A percentile compares a stretch with the other conserved stretches of the same genome.
Conservation (phyloP, 495 filamentous ascomycete species). For the Annulohypoxylon bovei region DNA sequence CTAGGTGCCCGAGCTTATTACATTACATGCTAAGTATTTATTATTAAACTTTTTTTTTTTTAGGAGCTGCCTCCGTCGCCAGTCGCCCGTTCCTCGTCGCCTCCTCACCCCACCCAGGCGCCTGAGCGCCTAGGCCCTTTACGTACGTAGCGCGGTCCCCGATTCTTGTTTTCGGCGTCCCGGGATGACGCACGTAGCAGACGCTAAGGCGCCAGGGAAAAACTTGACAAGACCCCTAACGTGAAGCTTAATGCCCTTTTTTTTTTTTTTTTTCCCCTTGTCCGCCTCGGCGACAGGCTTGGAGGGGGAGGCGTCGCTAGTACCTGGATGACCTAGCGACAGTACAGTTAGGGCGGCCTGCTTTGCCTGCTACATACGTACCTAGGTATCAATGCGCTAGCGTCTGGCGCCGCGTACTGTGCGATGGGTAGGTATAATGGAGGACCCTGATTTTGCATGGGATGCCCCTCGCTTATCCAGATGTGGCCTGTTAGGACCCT, state of each 20-base stretch:
- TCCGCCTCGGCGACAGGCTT: no score
- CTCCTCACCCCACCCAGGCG: not conserved
- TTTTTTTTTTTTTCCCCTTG: not conserved
- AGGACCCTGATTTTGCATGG: not conserved
- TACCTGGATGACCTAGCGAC: no score
- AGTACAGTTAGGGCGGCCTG: no score
- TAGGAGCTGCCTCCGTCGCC: no score
- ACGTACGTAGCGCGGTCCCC: not conserved
- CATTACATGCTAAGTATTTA: no score
- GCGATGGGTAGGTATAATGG: not conserved
- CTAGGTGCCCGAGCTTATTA: constrained; percentile 5
- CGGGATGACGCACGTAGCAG: constrained; percentile 17
- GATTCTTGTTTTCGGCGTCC: not conserved
- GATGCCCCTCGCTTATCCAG: not conserved
- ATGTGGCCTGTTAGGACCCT: constrained; percentile 3
- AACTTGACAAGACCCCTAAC: constrained; percentile 4
- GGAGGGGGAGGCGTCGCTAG: no score
- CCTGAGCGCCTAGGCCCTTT: not conserved
- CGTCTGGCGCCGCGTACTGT: not conserved
- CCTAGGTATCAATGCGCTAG: constrained; percentile 3
- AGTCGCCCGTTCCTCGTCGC: not conserved
- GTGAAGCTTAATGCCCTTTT: not conserved
- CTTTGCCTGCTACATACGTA: not conserved
- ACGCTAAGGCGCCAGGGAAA: constrained; percentile 11
- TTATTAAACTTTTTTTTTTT: no score